Percentiles rank a stretch among this genome's conserved stretches.
Conservation (phyloP, 2,329 filamentous ascomycete species). For the Xylariaceae sp. region DNA sequence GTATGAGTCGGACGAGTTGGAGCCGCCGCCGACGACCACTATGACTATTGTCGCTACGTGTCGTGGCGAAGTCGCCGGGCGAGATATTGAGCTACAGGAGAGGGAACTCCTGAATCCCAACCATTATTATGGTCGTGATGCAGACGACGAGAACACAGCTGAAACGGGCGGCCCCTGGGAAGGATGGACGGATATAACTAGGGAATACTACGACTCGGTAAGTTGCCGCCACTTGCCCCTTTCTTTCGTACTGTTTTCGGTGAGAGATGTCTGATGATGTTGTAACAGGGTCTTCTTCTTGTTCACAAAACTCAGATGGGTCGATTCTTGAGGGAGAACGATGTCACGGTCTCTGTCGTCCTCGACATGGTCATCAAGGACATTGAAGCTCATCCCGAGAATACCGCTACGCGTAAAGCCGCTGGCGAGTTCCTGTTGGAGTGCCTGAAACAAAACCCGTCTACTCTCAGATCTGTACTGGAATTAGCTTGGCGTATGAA, state of each 20-base stretch:
- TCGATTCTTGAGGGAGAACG: slow-evolving; percentile 2
- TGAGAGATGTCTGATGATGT: not conserved
- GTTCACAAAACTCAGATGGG: slow-evolving; percentile 5
- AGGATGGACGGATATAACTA: not conserved
- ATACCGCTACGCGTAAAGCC: not conserved
- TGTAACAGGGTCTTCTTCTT: slow-evolving; percentile 3
- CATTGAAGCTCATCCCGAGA: not conserved
- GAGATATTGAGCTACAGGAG: not conserved
- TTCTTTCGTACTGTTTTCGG: not conserved
- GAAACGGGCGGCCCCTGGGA: not conserved
- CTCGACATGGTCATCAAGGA: slow-evolving; percentile 3
- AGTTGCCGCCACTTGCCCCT: not conserved
- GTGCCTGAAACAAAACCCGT: not conserved
- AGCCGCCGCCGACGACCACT: not conserved
- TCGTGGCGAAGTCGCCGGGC: not conserved
- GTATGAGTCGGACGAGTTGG: not conserved
- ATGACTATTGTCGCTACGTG: slow-evolving; percentile 9
- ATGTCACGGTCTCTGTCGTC: not conserved
- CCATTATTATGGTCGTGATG: not conserved
- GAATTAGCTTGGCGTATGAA: slow-evolving; percentile 3
- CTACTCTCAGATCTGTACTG: not conserved
- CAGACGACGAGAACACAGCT: slow-evolving; percentile 4
- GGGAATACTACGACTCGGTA: slow-evolving; percentile 12
- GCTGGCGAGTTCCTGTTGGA: not conserved
- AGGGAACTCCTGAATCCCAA: not conserved